Percentiles rank a stretch among this genome's conserved stretches.
phyloP scores from a whole-genome alignment of 306 rosid species.

The Cicer arietinum region DNA sequence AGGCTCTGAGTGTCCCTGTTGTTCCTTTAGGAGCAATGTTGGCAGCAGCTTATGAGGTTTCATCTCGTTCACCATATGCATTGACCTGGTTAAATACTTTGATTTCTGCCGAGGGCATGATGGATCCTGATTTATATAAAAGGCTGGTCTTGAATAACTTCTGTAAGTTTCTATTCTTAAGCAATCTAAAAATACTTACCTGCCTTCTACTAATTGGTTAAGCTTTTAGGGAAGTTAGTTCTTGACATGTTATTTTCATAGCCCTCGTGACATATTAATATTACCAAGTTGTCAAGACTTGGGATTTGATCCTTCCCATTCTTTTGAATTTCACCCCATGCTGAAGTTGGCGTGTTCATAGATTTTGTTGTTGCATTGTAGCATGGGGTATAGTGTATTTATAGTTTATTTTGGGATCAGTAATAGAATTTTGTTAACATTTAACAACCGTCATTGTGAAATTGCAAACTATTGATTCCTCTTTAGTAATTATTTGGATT shows the following conservation, averaged over 20 bases:
- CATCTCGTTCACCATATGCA: conserved; percentile 80
- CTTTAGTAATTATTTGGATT: not conserved
- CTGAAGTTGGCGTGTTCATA: not conserved
- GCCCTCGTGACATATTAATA: not conserved
- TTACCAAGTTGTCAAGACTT: conserved; percentile 1
- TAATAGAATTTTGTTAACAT: not conserved
- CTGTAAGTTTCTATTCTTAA: conserved; percentile 62
- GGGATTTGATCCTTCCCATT: conserved; percentile 2
- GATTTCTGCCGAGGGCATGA: conserved; percentile 95
- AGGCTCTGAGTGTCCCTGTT: conserved; percentile 92
- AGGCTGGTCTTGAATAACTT: conserved; percentile 93
- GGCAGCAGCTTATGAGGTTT: conserved; percentile 90
- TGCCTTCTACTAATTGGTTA: conserved; percentile 18
- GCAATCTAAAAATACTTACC: conserved; percentile 27
- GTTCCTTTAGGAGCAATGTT: conserved; percentile 88
- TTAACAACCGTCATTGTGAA: conserved; percentile 12
- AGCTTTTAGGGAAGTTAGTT: conserved; percentile 17
- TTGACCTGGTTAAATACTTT: conserved; percentile 80
- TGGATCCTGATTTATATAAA: conserved; percentile 85
- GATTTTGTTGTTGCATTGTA: not conserved
- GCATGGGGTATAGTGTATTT: not conserved
- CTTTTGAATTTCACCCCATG: not conserved
- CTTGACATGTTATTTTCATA: conserved; percentile 29
- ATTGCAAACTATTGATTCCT: not conserved
- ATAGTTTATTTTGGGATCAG: conserved; percentile 17